Conservation (phyloP, 2,329 filamentous ascomycete species). For the Aspergillus melleus region DNA sequence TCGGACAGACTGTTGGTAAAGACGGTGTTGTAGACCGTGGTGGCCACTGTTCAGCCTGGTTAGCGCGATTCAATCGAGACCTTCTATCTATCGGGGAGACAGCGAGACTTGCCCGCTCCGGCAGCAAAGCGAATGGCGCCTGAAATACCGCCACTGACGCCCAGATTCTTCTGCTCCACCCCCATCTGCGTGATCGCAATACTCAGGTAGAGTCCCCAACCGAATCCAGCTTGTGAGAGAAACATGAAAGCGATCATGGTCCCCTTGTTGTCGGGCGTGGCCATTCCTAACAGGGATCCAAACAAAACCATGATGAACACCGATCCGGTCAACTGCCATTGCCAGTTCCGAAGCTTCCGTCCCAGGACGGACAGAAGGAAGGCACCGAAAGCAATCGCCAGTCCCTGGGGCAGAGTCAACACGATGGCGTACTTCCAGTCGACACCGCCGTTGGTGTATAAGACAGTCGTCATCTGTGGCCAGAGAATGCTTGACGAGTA, state of each 20-base stretch:
- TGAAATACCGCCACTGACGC: conserved; percentile 45
- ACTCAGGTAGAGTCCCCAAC: conserved; percentile 50
- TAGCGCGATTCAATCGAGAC: conserved; percentile 37
- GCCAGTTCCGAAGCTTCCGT: conserved; percentile 46
- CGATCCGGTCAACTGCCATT: conserved; percentile 48
- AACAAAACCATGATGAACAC: conserved; percentile 51
- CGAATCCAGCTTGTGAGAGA: conserved; percentile 47
- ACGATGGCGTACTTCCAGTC: conserved; percentile 37
- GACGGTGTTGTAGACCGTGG: conserved; percentile 45
- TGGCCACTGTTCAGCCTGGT: conserved; percentile 44
- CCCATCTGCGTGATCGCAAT: conserved; percentile 53
- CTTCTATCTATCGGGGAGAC: not conserved
- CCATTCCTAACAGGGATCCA: conserved; percentile 46
- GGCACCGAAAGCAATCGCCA: conserved; percentile 48
- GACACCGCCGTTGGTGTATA: conserved; percentile 41
- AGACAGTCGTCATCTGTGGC: conserved; percentile 50
- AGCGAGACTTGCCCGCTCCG: not conserved
- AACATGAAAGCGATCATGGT: conserved; percentile 52
- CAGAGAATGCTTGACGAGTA: conserved; percentile 50
- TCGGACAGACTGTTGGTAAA: conserved; percentile 39
- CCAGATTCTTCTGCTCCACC: conserved; percentile 51
- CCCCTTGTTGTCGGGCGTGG: conserved; percentile 45
- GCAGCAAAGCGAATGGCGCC: not conserved
- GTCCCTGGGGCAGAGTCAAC: conserved; percentile 47
- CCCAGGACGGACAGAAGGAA: conserved; percentile 45